Conservation (phyloP, 179 eudicot genomes). For the Corrigiola litoralis region DNA sequence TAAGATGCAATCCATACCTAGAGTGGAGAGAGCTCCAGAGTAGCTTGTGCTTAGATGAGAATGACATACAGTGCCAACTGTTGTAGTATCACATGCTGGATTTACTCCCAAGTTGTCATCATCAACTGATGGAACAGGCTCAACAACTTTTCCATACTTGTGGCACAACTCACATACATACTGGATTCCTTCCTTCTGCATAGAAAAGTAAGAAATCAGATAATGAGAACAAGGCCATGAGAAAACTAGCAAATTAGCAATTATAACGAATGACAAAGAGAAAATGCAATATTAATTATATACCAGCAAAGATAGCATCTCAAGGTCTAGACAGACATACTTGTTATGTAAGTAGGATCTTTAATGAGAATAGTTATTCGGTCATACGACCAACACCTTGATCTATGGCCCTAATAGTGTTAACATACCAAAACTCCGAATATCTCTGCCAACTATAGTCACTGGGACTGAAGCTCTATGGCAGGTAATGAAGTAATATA, state of each 20-base stretch:
- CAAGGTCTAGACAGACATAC: too few relatives aligned
- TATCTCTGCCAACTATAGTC: too few relatives aligned
- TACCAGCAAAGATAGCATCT: too few relatives aligned
- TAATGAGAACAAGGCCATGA: too few relatives aligned
- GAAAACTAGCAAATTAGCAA: background rate
- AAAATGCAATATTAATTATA: too few relatives aligned
- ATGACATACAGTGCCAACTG: slow-evolving; percentile 19
- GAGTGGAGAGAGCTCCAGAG: slow-evolving; percentile 17
- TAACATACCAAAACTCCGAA: too few relatives aligned
- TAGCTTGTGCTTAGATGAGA: slow-evolving; percentile 14
- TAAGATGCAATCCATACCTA: slow-evolving; percentile 41
- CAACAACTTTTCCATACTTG: slow-evolving; percentile 49
- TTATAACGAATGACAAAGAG: background rate
- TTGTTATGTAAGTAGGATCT: too few relatives aligned
- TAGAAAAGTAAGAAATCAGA: slow-evolving; percentile 1
- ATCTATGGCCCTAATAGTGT: too few relatives aligned
- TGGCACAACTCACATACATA: slow-evolving; percentile 82
- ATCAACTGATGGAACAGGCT: slow-evolving; percentile 18
- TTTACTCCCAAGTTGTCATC: slow-evolving; percentile 19
- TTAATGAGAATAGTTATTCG: too few relatives aligned
- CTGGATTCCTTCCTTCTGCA: slow-evolving; percentile 40
- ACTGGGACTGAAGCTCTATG: too few relatives aligned
- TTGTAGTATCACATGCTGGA: slow-evolving; percentile 9
- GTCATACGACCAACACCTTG: too few relatives aligned
- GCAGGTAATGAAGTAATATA: too few relatives aligned